Evolutionary conservation across 768 basidiomycete species (phyloP), one percentile per base, ranked within the genome.

Genomic region (Pilatotrama ljubarskyi): DNA sequence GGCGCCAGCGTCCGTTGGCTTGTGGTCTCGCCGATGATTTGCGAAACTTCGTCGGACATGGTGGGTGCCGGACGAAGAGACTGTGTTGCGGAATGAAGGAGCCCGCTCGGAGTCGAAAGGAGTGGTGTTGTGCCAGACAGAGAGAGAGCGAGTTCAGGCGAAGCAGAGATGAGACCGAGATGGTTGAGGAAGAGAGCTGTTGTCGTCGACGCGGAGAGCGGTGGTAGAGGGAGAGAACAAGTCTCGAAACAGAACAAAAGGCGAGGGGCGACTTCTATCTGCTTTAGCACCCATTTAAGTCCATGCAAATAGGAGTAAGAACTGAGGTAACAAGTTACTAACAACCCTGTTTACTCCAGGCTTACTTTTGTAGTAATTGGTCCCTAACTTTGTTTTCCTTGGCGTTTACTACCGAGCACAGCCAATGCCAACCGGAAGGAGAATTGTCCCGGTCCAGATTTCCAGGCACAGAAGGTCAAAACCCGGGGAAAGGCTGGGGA

Each of bases 1-100:
- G 91, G 90, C 80, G 84, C 85, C 82, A 89, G 85, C 80, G 86
- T 80, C 82, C 88, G 77, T 63, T 68, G 69, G 53, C 65, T 64
- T 20, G 68, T 41, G 57, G 64, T 69, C 57, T 72, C 64, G 59
- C 65, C 59, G 58, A 70, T 64, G 25, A 70, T 54, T 46, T 72
- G 64, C 44, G 57, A 64, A 35, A 70, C 40, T 43, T 58, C 56
- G 48, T 55, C 61, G 22, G 65, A 49, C 69, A 70, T 70, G 58
- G 60, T 32, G 29, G 29, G 29, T 26, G 61, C 38, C 24, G 32
- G n/a, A 35, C 5, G 35, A 22, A n/a, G 24, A 5, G 29, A 36
- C 42, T 13, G 13, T 14, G 48, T 51, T n/a, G n/a, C n/a, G n/a
- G 29, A 40, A 44, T 22, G 13, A 56, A 37, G 59, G 58, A 48